A percentile compares a stretch with the other conserved stretches of the same genome.
Conservation (phyloP, 345 rosid species). For the Sisymbrium altissimum region DNA sequence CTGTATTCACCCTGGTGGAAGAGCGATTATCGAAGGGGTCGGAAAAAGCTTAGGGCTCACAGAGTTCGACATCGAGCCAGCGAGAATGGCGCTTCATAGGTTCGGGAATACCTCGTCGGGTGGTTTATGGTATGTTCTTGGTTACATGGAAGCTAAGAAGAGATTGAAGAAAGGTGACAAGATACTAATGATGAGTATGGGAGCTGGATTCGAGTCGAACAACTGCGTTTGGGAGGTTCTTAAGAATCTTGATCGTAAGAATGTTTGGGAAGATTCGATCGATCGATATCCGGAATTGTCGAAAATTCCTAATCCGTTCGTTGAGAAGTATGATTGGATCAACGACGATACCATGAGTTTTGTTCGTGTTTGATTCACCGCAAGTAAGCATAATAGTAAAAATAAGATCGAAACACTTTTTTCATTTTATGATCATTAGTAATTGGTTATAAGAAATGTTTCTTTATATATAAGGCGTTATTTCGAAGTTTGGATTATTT, state of each 20-base stretch:
- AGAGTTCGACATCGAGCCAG: constrained; percentile 67
- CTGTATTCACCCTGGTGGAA: constrained; percentile 36
- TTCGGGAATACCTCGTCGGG: constrained; percentile 81
- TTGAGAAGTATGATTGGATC: constrained; percentile 36
- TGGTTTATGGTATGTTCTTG: constrained; percentile 79
- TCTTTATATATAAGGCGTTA: background rate
- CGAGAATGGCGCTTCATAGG: constrained; percentile 77
- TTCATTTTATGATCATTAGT: background rate
- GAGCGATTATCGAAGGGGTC: constrained; percentile 68
- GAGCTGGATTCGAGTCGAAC: constrained; percentile 64
- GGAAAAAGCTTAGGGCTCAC: constrained; percentile 50
- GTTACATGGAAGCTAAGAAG: constrained; percentile 67
- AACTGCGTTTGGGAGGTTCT: constrained; percentile 58
- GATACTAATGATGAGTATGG: constrained; percentile 57
- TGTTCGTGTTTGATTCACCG: constrained; percentile 23
- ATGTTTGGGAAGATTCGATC: constrained; percentile 34
- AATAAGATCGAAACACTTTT: background rate
- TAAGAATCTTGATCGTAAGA: constrained; percentile 33
- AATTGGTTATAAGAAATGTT: constrained; percentile 4
- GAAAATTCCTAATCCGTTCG: constrained; percentile 20
- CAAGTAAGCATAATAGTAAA: constrained; percentile 3
- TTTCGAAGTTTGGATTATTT: constrained; percentile 14
- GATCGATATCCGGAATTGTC: constrained; percentile 28
- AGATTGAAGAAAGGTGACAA: constrained; percentile 44
- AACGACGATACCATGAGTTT: constrained; percentile 33